Percentiles rank a stretch among this genome's conserved stretches.
Evolutionary conservation across 1,139 yeast genomes (phyloP).

Genomic region (Waltiozyma sp.): DNA sequence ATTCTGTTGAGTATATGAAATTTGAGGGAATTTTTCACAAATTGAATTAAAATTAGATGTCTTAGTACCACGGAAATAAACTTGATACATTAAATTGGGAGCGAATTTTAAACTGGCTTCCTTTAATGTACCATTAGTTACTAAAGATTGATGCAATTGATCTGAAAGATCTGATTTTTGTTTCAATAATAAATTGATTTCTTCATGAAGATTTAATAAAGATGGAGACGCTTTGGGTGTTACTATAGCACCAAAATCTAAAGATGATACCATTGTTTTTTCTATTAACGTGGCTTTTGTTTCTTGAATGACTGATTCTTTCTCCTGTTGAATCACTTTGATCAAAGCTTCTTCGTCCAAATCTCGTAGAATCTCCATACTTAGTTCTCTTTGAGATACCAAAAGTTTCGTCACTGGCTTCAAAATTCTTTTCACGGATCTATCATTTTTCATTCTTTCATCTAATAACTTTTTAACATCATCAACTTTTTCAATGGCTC

Average conservation of each 20-base stretch:
- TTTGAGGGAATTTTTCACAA: slow-evolving; percentile 3
- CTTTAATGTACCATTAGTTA: slow-evolving; percentile 5
- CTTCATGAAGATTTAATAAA: slow-evolving; percentile 25
- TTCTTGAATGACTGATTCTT: not conserved
- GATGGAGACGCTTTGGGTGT: not conserved
- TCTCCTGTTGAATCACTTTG: not conserved
- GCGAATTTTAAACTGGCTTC: slow-evolving; percentile 11
- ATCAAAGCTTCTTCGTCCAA: slow-evolving; percentile 21
- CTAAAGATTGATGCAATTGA: slow-evolving; percentile 13
- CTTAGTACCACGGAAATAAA: slow-evolving; percentile 10
- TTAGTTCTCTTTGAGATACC: slow-evolving; percentile 14
- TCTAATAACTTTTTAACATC: slow-evolving; percentile 7
- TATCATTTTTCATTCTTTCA: not conserved
- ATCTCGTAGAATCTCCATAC: slow-evolving; percentile 18
- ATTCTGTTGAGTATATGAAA: slow-evolving; percentile 18
- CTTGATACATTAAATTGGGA: slow-evolving; percentile 9
- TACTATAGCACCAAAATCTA: not conserved
- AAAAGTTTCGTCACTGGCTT: slow-evolving; percentile 1
- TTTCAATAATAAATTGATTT: slow-evolving; percentile 22
- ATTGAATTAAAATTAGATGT: slow-evolving; percentile 5
- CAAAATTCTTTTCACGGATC: slow-evolving; percentile 1
- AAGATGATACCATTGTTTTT: not conserved
- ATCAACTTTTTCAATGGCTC: slow-evolving; percentile 23
- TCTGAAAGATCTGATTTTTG: slow-evolving; percentile 22
- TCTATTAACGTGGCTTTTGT: not conserved